Percentiles rank a stretch among this genome's conserved stretches.
These are phyloP conservation scores for Chernovozyma aurita DNA, from an alignment of 1,139 yeast genomes.

Conservation along the genomic window DNA sequence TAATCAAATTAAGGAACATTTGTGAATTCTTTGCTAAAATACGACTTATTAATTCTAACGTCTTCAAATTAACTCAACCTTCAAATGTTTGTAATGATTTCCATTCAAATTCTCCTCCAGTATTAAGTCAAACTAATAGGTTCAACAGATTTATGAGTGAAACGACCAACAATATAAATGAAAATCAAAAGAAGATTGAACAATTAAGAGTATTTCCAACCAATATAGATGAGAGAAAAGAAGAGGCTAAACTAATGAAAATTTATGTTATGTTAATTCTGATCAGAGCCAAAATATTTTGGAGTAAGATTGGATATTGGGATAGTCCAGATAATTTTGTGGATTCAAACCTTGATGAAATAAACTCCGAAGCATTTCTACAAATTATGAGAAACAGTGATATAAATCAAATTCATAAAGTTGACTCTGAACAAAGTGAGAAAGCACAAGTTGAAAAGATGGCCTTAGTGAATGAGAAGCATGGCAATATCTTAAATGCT, in stretches of 20 bases:
- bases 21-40: conserved; percentile 77
- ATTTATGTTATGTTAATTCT: conserved; percentile 14
- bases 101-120: conserved; percentile 2
- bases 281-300: conserved; percentile 53
- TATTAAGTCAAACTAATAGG: conserved; percentile 3
- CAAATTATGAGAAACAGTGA: conserved; percentile 3
- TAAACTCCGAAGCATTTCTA: conserved; percentile 19
- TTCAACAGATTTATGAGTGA: conserved; percentile 5
- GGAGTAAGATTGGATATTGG: conserved; percentile 81
- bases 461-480: not conserved
- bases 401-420: not conserved
- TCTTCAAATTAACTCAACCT: conserved; percentile 30
- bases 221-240: conserved; percentile 2
- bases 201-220: conserved; percentile 2
- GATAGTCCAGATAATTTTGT: conserved; percentile 34
- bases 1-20: conserved; percentile 70
- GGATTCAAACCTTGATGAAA: conserved; percentile 27
- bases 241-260: conserved; percentile 7
- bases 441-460: not conserved
- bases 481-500: not conserved
- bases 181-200: conserved; percentile 1
- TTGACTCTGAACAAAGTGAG: not conserved
- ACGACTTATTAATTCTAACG: conserved; percentile 54
- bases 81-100: not conserved
- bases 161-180: not conserved